A percentile compares a stretch with the other conserved stretches of the same genome.
These are phyloP conservation scores for Colletotrichum sp. DNA, from an alignment of 2,329 filamentous ascomycete species.

Conservation along the genomic window DNA sequence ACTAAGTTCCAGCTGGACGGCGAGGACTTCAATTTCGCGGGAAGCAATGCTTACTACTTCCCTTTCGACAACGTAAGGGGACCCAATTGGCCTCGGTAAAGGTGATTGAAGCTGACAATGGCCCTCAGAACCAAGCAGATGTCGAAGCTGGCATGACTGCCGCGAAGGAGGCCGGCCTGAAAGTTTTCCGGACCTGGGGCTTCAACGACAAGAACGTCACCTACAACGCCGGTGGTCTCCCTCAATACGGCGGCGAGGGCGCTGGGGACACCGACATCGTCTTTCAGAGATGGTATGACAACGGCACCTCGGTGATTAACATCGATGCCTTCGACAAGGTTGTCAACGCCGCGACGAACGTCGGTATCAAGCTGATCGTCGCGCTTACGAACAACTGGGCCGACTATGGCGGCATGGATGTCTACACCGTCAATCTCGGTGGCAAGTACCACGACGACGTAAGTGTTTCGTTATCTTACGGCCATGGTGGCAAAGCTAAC, in stretches of 20 bases:
- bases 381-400: constrained; percentile 61
- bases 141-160: constrained; percentile 49
- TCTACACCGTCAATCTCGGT: constrained; percentile 56
- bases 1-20: constrained; percentile 59
- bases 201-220: constrained; percentile 63
- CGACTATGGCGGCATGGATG: constrained; percentile 60
- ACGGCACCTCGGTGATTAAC: constrained; percentile 51
- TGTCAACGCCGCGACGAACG: constrained; percentile 50
- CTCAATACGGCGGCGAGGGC: constrained; percentile 56
- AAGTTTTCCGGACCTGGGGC: constrained; percentile 62
- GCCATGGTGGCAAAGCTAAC: not conserved
- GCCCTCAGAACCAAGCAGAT: constrained; percentile 48
- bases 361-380: constrained; percentile 55
- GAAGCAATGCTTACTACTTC: constrained; percentile 63
- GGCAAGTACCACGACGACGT: constrained; percentile 53
- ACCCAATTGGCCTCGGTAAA: not conserved
- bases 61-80: constrained; percentile 55
- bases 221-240: constrained; percentile 47
- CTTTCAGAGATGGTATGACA: constrained; percentile 48
- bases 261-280: constrained; percentile 49
- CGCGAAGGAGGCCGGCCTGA: constrained; percentile 52
- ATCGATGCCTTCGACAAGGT: constrained; percentile 53
- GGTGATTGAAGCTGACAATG: not conserved
- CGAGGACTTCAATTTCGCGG: constrained; percentile 61
- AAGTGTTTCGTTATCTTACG: constrained; percentile 10